Conservation (phyloP, 257 asterid species). For the Fraxinus pennsylvanica region DNA sequence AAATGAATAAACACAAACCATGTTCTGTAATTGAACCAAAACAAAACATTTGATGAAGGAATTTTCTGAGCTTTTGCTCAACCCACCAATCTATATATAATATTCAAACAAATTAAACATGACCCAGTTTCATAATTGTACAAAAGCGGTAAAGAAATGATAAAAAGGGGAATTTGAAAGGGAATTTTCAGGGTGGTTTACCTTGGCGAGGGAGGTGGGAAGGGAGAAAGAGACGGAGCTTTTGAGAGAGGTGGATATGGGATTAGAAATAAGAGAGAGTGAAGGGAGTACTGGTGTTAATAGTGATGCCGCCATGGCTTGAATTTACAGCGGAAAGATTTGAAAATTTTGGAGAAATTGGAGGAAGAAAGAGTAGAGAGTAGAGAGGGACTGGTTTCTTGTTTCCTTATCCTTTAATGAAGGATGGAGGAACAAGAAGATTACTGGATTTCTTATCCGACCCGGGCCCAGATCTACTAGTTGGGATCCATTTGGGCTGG, state of each 20-base stretch:
- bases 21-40: not conserved
- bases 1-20: not conserved
- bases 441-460: conserved; percentile 15
- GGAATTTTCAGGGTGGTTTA: conserved; percentile 9
- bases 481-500: not conserved
- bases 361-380: conserved; percentile 6
- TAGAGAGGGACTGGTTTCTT: not conserved
- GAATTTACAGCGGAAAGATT: not conserved
- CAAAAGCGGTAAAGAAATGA: no score
- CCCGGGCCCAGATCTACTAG: conserved; percentile 13
- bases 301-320: conserved; percentile 62
- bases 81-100: not conserved
- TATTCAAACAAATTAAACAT: no score
- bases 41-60: not conserved
- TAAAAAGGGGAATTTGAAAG: no score
- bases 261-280: conserved; percentile 57
- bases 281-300: conserved; percentile 81
- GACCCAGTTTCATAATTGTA: no score
- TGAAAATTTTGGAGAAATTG: not conserved
- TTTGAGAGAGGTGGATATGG: conserved; percentile 36
- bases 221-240: conserved; percentile 46
- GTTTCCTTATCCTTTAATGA: conserved; percentile 3
- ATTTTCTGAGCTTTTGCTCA: not conserved
- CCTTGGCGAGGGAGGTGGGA: conserved; percentile 55
- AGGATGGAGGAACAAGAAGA: not conserved